A percentile compares a stretch with the other conserved stretches of the same genome.
Conservation (phyloP, 2,329 filamentous ascomycete species). For the Aspergillus niger region DNA sequence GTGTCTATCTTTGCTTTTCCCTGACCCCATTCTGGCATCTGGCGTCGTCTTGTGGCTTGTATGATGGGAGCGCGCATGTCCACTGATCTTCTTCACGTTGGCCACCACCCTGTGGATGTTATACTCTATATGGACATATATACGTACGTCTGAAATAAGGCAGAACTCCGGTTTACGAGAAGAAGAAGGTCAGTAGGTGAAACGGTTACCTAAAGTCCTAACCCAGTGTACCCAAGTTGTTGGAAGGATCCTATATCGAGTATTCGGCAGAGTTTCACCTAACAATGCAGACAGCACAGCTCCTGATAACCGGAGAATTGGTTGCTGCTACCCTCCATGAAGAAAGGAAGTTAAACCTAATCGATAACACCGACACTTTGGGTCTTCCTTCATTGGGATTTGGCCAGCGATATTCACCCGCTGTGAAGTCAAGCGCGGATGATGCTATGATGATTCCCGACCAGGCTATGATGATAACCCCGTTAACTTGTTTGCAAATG, state of each 20-base stretch:
- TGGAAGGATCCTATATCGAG: neutral
- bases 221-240: neutral
- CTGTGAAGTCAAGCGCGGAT: neutral
- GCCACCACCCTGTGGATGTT: neutral
- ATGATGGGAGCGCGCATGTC: neutral
- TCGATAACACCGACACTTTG: neutral
- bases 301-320: neutral
- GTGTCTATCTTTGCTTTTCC: neutral
- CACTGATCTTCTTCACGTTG: neutral
- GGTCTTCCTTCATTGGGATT: neutral
- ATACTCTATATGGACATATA: neutral
- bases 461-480: neutral
- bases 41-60: neutral
- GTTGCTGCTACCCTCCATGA: neutral
- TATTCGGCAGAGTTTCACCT: neutral
- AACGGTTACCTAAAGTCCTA: neutral
- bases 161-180: neutral
- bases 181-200: neutral
- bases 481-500: neutral
- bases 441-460: constrained; percentile 7
- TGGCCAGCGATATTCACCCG: neutral
- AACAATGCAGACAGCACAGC: neutral
- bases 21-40: neutral
- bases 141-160: neutral
- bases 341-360: neutral